A percentile compares a stretch with the other conserved stretches of the same genome.
Conservation (phyloP, 768 basidiomycete species). For the Leccinum aurantiacum region DNA sequence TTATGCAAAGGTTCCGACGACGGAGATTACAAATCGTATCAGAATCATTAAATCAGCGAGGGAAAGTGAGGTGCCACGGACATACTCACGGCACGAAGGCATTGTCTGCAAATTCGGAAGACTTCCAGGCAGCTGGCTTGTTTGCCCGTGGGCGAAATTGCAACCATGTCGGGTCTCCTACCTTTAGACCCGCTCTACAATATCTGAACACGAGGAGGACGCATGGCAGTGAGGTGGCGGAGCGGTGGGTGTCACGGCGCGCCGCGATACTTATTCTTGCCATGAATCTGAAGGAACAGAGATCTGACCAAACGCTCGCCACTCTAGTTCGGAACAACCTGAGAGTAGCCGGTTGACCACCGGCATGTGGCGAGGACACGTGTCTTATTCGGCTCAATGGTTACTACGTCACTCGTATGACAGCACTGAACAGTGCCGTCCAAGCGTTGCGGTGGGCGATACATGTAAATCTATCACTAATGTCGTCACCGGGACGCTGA, state of each 20-base stretch:
- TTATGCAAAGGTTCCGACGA: constrained; percentile 1
- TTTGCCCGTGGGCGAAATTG: constrained; percentile 7
- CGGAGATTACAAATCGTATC: constrained; percentile 4
- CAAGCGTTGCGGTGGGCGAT: background rate
- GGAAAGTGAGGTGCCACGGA: constrained; percentile 6
- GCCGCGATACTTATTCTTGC: constrained; percentile 9
- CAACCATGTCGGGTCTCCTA: background rate
- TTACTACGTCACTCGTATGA: background rate
- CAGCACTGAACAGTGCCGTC: background rate
- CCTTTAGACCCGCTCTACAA: constrained; percentile 1
- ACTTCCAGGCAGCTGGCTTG: background rate
- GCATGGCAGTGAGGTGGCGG: constrained; percentile 3
- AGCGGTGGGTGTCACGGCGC: constrained; percentile 5
- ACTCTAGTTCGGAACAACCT: constrained; percentile 1
- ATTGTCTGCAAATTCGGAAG: background rate
- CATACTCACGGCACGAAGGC: constrained; percentile 2
- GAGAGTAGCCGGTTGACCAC: background rate
- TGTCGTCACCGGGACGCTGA: background rate
- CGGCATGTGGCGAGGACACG: constrained; percentile 23
- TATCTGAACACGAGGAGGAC: constrained; percentile 12
- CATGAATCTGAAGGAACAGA: constrained; percentile 11
- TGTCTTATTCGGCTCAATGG: background rate
- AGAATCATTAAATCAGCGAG: constrained; percentile 10
- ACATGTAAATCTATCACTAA: background rate
- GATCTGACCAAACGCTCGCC: constrained; percentile 11